Evolutionary conservation across 495 filamentous ascomycete species (phyloP), one percentile per base, ranked within the genome.

Genomic region (Tuber brumale): DNA sequence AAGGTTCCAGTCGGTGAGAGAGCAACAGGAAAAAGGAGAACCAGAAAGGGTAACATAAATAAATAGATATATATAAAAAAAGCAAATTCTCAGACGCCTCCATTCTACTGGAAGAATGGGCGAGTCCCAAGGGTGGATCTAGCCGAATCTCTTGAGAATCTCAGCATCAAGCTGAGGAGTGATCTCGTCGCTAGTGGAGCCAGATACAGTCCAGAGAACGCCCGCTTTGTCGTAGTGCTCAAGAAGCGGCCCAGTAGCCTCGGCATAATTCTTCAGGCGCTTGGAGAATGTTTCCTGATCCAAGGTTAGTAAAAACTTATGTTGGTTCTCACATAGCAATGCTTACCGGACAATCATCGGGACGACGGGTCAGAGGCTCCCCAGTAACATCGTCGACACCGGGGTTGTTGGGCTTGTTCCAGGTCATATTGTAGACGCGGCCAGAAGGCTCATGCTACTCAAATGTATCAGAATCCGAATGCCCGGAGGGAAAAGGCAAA

Each of bases 331-430:
- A 6, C 12, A 74, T 41, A 41, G 12, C 23, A 48, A 51, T 39
- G 74, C 76, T n/a, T 77, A 81, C 80, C 31, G 81, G 81, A 78
- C 89, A 90, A 83, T 99, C 95, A 81, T 99, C 95, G 23, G 89
- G 85, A 76, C 95, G 87, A 79, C 95, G 90, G 44, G 92, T 92
- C 76, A 99, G 85, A 39, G 88, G 85, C 84, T 99, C 95, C 35
- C 96, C 95, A 0, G 96, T 99, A 72, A 97, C 83, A 83, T 99
- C 95, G 84, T 99, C 95, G 82, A 87, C 88, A 35, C 96, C 95
- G 0, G 89, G 84, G 14, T 94, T 89, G 78, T 91, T 91, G 4
- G 95, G 96, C 10, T 90, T 85, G 81, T 98, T 93, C 87, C 97
- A 99, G 4, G 91, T 91, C 0, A 92, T 95, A 82, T 98, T 99